Base-by-base conservation (phyloP, 768 basidiomycete genomes). In the Roridomyces roridus region DNA sequence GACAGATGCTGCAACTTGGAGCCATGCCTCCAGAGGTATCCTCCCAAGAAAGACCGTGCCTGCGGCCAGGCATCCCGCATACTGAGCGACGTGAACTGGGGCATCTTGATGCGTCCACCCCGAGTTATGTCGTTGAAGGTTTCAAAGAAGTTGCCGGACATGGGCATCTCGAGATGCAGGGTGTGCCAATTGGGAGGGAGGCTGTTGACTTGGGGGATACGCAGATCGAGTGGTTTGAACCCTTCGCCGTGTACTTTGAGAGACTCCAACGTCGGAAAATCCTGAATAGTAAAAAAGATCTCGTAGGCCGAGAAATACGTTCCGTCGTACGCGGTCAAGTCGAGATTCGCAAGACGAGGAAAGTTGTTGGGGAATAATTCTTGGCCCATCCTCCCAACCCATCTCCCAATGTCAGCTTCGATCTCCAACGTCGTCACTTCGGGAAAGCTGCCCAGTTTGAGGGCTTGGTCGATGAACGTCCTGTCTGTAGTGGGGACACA, bases 1-100 rank as follows among this genome's bases (percentile, higher is more conserved):
- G 34, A 11, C n/a, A 52, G 12, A 9, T 26, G 17, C 2, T 26
- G 24, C 24, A 52, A 25, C 35, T 44, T 23, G 9, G 12, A 6
- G 3, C 51, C 51, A 25, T 10, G 37, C 5, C 9, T 20, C 6
- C 20, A 7, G n/a, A 52, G 43, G 31, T 52, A 52, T 3, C 51
- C 7, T 11, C 51, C 43, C 0, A 52, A 4, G 34, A 52, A 52
- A 2, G 35, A 45, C 23, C 51, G 51, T 1, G 9, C 24, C 35
- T 52, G 43, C 6, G 51, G 51, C 51, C 51, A 52, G 17, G n/a
- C 31, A n/a, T 45, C 42, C 35, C 37, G 34, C 18, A 52, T 37
- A 18, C 43, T 37, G 12, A 52, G 43, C 9, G 42, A 25, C 24
- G 51, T 26, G 34, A 52, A 45, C 24, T 21, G 12, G 9, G 51